Evolutionary conservation across 768 basidiomycete genomes (phyloP).

Genomic region (Trametopsis cervina): DNA sequence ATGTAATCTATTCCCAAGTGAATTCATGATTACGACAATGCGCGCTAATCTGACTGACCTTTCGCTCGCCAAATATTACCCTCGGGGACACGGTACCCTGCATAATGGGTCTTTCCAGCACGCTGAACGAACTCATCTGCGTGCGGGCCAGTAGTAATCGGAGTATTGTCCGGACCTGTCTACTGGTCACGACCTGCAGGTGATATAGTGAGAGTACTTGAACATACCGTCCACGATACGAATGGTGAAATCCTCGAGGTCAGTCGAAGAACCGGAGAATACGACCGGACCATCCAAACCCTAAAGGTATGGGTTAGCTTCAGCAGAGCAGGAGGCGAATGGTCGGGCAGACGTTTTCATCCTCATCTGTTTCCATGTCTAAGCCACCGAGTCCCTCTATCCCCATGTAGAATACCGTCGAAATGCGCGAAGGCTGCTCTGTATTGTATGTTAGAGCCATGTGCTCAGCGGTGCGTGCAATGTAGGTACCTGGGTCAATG

Average conservation of each 20-base stretch:
- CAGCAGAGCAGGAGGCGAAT: background rate
- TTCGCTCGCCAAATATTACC: constrained; percentile 82
- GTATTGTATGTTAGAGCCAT: background rate
- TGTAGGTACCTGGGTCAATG: constrained; percentile 49
- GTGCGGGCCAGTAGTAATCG: constrained; percentile 47
- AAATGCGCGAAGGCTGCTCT: constrained; percentile 49
- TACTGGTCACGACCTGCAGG: too few species aligned
- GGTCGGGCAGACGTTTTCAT: constrained; percentile 55
- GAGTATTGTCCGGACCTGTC: constrained; percentile 53
- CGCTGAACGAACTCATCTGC: constrained; percentile 50
- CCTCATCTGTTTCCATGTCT: constrained; percentile 70
- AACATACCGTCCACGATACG: constrained; percentile 67
- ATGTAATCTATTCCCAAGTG: constrained; percentile 52
- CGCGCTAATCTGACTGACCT: constrained; percentile 35
- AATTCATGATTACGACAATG: background rate
- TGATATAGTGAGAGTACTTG: background rate
- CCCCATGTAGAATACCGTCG: constrained; percentile 82
- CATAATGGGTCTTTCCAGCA: constrained; percentile 64
- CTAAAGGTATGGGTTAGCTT: constrained; percentile 30
- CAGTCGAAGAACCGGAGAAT: constrained; percentile 67
- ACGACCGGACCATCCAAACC: constrained; percentile 66
- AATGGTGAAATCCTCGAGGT: constrained; percentile 78
- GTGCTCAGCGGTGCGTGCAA: background rate
- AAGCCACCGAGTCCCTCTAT: constrained; percentile 82
- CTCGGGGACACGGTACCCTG: constrained; percentile 52